These are phyloP conservation scores for Eutrema heterophyllum DNA, from an alignment of 345 rosid genomes.

Conservation along the genomic window DNA sequence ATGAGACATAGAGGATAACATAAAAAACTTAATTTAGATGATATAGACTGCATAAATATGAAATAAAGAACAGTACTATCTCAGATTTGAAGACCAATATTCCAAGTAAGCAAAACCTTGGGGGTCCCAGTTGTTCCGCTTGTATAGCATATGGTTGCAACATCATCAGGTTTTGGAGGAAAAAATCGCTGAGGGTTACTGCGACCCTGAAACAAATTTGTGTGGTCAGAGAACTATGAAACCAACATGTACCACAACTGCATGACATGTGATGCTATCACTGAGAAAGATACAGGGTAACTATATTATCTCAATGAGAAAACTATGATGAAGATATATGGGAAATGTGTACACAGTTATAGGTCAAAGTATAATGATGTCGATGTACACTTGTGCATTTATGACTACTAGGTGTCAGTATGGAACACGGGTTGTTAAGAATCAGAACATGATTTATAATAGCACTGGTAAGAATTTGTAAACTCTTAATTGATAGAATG, in stretches of 20 bases:
- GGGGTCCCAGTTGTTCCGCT: conserved; percentile 99
- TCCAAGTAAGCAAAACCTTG: conserved; percentile 50
- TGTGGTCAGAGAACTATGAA: conserved; percentile 20
- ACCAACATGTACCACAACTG: conserved; percentile 9
- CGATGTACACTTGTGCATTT: conserved; percentile 10
- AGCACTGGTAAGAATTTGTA: conserved; percentile 7
- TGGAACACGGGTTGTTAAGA: not conserved
- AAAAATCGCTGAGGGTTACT: conserved; percentile 59
- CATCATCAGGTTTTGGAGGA: conserved; percentile 81
- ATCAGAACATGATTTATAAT: not conserved
- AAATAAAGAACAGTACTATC: not conserved
- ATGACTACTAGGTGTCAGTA: not conserved
- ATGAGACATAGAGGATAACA: conserved; percentile 13
- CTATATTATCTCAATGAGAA: not conserved
- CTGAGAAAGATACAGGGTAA: not conserved
- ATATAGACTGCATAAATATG: not conserved
- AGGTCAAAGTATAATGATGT: not conserved
- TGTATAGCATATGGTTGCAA: conserved; percentile 95
- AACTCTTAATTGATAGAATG: not conserved
- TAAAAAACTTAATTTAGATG: conserved; percentile 18
- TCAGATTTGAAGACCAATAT: conserved; percentile 2
- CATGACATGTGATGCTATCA: not conserved
- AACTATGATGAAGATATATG: not conserved
- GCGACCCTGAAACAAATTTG: conserved; percentile 46
- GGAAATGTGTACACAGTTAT: not conserved